A percentile compares a stretch with the other conserved stretches of the same genome.
Conservation (phyloP, 257 asterid species). For the Leptodermis oblonga region DNA sequence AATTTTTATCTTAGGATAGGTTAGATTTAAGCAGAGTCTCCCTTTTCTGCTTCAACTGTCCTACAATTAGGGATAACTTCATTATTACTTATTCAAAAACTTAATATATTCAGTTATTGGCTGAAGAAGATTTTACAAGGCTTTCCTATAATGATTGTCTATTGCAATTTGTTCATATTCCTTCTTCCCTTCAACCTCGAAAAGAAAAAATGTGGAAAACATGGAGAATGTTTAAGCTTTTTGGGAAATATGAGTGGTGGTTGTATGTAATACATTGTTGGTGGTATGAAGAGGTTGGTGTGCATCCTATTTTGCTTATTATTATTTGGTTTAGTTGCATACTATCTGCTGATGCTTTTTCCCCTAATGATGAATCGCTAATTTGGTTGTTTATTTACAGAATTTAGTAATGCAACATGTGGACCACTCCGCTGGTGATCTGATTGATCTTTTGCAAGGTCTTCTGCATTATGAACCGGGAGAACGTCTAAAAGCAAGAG, state of each 20-base stretch:
- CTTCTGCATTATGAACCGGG: conserved; percentile 43
- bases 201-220: background rate
- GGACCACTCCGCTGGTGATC: conserved; percentile 50
- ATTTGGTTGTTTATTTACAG: conserved; percentile 20
- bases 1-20: background rate
- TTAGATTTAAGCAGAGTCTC: background rate
- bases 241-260: background rate
- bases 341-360: background rate
- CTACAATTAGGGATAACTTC: background rate
- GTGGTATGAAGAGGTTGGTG: background rate
- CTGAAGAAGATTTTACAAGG: background rate
- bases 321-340: background rate
- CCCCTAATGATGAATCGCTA: background rate
- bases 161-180: background rate
- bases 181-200: background rate
- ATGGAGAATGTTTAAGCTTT: background rate
- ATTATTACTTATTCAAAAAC: background rate
- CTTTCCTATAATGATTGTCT: background rate
- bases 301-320: background rate
- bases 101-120: background rate
- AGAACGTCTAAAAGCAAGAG: conserved; percentile 35
- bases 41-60: background rate
- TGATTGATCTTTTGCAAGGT: conserved; percentile 46
- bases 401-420: conserved; percentile 50
- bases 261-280: background rate